These are phyloP conservation scores for Eleusine indica DNA, from an alignment of 176 grass and related monocot genomes.

Conservation along the genomic window DNA sequence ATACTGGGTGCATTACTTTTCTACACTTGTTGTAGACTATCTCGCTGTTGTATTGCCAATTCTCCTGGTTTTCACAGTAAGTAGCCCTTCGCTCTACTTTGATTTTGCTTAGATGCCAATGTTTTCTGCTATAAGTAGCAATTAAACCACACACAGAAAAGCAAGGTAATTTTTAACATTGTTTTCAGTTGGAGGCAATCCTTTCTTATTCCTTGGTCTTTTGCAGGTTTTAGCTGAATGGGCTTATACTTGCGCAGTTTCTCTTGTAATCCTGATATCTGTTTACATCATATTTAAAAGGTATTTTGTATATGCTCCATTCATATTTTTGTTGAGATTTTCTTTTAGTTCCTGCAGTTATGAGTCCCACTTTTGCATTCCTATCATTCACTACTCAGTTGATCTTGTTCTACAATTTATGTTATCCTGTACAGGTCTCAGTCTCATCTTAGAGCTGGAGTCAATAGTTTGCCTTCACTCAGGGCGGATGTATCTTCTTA, in stretches of 20 bases:
- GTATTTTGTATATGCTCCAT: slow-evolving; percentile 47
- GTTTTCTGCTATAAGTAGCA: slow-evolving; percentile 21
- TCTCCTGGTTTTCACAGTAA: slow-evolving; percentile 83
- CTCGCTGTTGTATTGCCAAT: slow-evolving; percentile 71
- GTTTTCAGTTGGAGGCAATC: neutral
- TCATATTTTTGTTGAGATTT: slow-evolving; percentile 10
- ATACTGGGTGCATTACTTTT: slow-evolving; percentile 53
- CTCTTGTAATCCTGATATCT: slow-evolving; percentile 52
- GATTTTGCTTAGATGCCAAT: slow-evolving; percentile 22
- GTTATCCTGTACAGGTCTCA: slow-evolving; percentile 45
- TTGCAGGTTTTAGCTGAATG: slow-evolving; percentile 77
- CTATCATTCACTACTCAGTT: slow-evolving; percentile 15
- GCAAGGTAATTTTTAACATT: neutral
- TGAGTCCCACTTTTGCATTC: slow-evolving; percentile 33
- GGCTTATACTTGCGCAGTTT: slow-evolving; percentile 52
- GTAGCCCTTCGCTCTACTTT: slow-evolving; percentile 24
- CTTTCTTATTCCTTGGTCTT: slow-evolving; percentile 35
- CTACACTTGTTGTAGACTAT: slow-evolving; percentile 62
- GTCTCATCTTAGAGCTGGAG: slow-evolving; percentile 40
- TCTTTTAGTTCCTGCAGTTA: slow-evolving; percentile 26
- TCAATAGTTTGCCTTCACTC: slow-evolving; percentile 46
- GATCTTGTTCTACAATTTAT: slow-evolving; percentile 10
- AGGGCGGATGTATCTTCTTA: slow-evolving; percentile 77
- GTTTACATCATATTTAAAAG: slow-evolving; percentile 54
- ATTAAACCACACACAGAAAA: slow-evolving; percentile 3